Base-by-base conservation (phyloP, 164 flowering plant genomes). In the Liriodendron chinense region DNA sequence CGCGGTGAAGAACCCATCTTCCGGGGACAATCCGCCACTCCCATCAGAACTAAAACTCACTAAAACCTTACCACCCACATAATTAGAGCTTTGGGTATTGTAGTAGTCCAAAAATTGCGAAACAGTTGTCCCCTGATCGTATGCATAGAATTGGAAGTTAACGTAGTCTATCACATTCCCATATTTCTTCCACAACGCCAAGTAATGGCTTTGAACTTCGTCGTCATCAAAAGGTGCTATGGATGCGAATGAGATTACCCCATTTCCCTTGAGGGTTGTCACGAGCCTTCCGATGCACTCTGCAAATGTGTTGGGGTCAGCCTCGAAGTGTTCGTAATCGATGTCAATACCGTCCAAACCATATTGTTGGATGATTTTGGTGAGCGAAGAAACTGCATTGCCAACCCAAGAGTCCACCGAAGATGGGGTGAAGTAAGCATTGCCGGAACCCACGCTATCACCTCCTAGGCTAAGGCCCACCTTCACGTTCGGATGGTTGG, bases 381-480 rank as follows among this genome's bases (percentile, higher is more conserved):
- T 86, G 73, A 89, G 83, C 0, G 94, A 89, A 69, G 85, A 68
- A 25, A 91, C 89, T 1, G 97, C 92, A 76, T 89, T 92, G 0
- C 82, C 67, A 25, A 90, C 89, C 94, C 94, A 90, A 0, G 94
- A 87, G 20, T 76, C 73, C 0, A 80, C 77, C 0, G 91, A 84
- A 9, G 75, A 68, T 13, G 91, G 94, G 2, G 68, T 57, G 82
- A 90, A 87, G 81, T 75, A 84, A 20, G 79, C 90, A 1, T 28
- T 9, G 0, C 69, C 64, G 0, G 48, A 34, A 1, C 73, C 80
- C 0, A 87, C 86, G 5, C 78, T 82, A 22, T 85, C 89, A 0
- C 90, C 92, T 70, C 92, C 94, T 1, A 90, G 49, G 79, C 92
- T 89, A 64, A 90, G 16, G 10, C 85, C 90, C 8, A 90, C 87